These are phyloP conservation scores for Bathelium albidoporum DNA, from an alignment of 495 filamentous ascomycete species.

Conservation along the genomic window DNA sequence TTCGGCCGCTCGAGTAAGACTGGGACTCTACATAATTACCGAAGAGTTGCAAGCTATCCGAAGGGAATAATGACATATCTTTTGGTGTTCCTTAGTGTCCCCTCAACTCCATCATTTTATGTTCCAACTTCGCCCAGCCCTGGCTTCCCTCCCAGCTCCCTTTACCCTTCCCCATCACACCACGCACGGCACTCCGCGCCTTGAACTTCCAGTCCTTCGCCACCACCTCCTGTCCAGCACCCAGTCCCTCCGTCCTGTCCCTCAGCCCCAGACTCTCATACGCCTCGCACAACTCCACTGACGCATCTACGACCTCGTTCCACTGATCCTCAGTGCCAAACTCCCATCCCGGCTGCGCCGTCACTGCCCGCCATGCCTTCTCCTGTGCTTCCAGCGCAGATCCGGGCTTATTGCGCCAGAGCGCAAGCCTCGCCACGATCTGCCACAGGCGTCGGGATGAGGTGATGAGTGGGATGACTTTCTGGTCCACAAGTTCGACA, in stretches of 20 bases:
- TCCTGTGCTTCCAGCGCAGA: slow-evolving; percentile 74
- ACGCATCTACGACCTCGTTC: slow-evolving; percentile 52
- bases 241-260: slow-evolving; percentile 38
- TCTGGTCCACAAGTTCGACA: slow-evolving; percentile 59
- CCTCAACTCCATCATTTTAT: slow-evolving; percentile 51
- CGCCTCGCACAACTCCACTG: slow-evolving; percentile 52
- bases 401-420: slow-evolving; percentile 55
- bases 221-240: slow-evolving; percentile 37
- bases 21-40: too few species aligned
- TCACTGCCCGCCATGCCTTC: slow-evolving; percentile 68
- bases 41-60: too few species aligned
- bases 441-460: slow-evolving; percentile 64
- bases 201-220: slow-evolving; percentile 75
- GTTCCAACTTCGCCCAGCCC: slow-evolving; percentile 57
- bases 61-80: too few species aligned
- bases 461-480: slow-evolving; percentile 74
- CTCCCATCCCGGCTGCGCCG: slow-evolving; percentile 40
- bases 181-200: slow-evolving; percentile 68
- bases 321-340: slow-evolving; percentile 37
- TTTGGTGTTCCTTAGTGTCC: too few species aligned
- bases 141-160: slow-evolving; percentile 69
- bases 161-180: slow-evolving; percentile 71
- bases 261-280: slow-evolving; percentile 53
- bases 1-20: too few species aligned
- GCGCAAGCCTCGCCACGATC: slow-evolving; percentile 56